Evolutionary conservation across 495 filamentous ascomycete species (phyloP).

Genomic region (Penicillium lagena): DNA sequence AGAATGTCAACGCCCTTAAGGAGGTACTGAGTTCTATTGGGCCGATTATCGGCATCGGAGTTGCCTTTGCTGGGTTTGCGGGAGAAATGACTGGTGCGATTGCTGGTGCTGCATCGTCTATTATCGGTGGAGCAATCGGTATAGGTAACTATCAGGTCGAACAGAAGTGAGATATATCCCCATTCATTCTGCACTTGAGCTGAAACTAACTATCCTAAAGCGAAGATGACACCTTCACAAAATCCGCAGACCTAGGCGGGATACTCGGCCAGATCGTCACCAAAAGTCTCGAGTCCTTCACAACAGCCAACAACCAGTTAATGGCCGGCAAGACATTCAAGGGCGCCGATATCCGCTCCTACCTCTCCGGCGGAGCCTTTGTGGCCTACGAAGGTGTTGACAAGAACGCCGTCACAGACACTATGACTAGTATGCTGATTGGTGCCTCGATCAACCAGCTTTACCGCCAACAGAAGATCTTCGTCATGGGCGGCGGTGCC

Average conservation of each 20-base stretch:
- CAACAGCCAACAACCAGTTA: slow-evolving; percentile 17
- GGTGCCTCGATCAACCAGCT: slow-evolving; percentile 19
- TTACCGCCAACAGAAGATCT: slow-evolving; percentile 17
- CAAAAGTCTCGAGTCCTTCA: slow-evolving; percentile 14
- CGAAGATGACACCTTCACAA: neutral
- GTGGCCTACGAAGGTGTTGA: slow-evolving; percentile 16
- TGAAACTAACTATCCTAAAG: too few species aligned
- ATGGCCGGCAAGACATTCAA: slow-evolving; percentile 17
- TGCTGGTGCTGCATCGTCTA: too few species aligned
- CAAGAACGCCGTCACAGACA: slow-evolving; percentile 13
- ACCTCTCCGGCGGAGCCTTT: slow-evolving; percentile 15
- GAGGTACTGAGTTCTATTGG: slow-evolving; percentile 2
- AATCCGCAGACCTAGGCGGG: slow-evolving; percentile 20
- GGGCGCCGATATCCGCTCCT: slow-evolving; percentile 17
- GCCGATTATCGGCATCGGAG: too few species aligned
- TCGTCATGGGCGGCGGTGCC: slow-evolving; percentile 22
- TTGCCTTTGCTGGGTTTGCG: too few species aligned
- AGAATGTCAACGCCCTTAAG: slow-evolving; percentile 10
- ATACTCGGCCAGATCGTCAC: slow-evolving; percentile 14
- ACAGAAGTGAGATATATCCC: too few species aligned
- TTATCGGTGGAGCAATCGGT: too few species aligned
- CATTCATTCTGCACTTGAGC: too few species aligned
- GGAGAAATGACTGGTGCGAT: too few species aligned
- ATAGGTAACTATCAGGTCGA: too few species aligned
- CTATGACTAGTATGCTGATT: slow-evolving; percentile 16